Base-by-base conservation (phyloP, 1,284 basidiomycete genomes). In the Irpex rosettiformis region DNA sequence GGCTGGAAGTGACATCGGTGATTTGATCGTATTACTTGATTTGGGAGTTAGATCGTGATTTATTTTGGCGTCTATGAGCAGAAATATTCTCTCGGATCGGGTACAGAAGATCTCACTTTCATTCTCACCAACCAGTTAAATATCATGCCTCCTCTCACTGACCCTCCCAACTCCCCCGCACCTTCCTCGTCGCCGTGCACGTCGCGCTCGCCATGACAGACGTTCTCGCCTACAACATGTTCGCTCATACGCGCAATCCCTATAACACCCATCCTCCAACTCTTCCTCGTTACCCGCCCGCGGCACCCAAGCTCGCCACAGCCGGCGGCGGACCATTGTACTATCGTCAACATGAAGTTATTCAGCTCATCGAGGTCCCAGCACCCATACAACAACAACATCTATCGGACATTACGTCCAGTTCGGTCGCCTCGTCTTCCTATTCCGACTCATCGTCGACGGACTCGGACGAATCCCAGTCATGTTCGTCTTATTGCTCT, bases 321-420 rank as follows among this genome's bases (percentile, higher is more conserved):
- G 21, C 48, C 22, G 48, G 48, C 55, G 69, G 73, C 7, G 68
- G 67, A 56, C 77, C 80, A 55, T 70, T 83, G 67, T 81, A 79
- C 72, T 71, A 80, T 62, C 74, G 76, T 65, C 79, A 83, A 60
- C 81, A 77, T 27, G 82, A 85, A 72, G 83, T 89, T 74, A 90
- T 89, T 58, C 80, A 89, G 72, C 88, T 90, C 72, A 82, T 83
- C 53, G 87, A 90, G 68, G 84, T 80, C 3, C 69, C 84, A 0
- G 77, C 85, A 1, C 86, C 86, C 0, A 80, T 84, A 8, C 79
- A 77, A 27, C 77, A 75, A 57, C 71, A 70, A 47, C 75, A 79
- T 40, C 68, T 76, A 33, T 63, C 68, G 62, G 62, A 65, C 60
- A 27, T 68, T 59, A 59, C 66, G 58, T 65, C 68, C 11, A 62